Base-by-base conservation (phyloP, 225 moss, liverwort and hornwort genomes). In the Climacium dendroides region DNA sequence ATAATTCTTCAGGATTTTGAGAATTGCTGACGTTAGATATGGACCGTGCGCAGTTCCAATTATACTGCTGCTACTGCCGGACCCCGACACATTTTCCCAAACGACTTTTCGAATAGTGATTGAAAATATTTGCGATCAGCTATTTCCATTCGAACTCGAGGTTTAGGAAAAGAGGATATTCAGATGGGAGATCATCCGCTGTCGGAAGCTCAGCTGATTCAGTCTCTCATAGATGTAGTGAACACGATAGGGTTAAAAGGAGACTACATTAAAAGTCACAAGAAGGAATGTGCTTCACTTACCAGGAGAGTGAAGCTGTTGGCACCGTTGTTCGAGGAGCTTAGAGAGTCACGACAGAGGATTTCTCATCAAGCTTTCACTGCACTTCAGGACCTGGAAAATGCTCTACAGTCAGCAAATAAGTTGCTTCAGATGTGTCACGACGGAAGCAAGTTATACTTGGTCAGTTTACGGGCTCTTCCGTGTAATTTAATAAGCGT, bases 311-410 rank as follows among this genome's bases (percentile, higher is more conserved):
- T 87, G 66, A 91, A 91, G 88, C 64, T 93, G 16, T 53, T 91
- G 84, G 91, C 90, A 9, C 91, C 91, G n/a, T 47, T 93, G 30
- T 93, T 91, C 72, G 93, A 93, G 86, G 93, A 93, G 90, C 80
- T 93, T 25, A 89, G 93, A 26, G 93, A 93, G 64, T 74, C 87
- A 41, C 80, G 86, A 19, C 75, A 74, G 62, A 83, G 50, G 66
- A 86, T 93, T 14, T 85, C 93, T 29, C 57, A 71, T 24, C 34
- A 85, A 85, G 86, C 81, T 3, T 37, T 88, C 39, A 35, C 81
- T 47, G 88, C 83, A 11, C 89, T 93, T 59, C 55, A 66, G 17
- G 81, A 83, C 7, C 72, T 93, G 29, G 89, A 93, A 53, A 65
- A 81, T 26, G 91, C 93, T 37, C 63, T 93, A 14, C 89, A 89